Percentiles rank a stretch among this genome's conserved stretches.
Conservation (phyloP, 345 rosid species). For the Hibiscus mutabilis region DNA sequence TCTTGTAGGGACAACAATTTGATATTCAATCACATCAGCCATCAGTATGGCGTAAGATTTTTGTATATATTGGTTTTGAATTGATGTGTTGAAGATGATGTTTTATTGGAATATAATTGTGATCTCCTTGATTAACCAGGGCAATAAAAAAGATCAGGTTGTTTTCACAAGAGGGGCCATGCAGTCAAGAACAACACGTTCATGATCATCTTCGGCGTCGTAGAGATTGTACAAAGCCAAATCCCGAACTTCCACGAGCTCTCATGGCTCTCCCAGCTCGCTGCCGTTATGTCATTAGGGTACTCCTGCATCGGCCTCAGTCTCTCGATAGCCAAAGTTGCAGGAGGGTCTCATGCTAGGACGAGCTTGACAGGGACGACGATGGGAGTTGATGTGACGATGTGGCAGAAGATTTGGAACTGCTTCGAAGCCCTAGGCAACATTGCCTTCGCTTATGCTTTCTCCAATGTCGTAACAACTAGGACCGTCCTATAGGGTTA, state of each 20-base stretch:
- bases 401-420: constrained; percentile 41
- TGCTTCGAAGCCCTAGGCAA: constrained; percentile 45
- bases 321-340: constrained; percentile 21
- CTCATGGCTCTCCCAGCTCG: constrained; percentile 27
- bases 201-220: constrained; percentile 20
- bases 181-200: constrained; percentile 17
- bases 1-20: constrained; percentile 23
- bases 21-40: constrained; percentile 30
- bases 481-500: too few species aligned
- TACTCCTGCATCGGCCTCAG: constrained; percentile 18
- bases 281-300: constrained; percentile 31
- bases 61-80: background rate
- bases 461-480: constrained; percentile 26
- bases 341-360: constrained; percentile 21
- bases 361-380: constrained; percentile 35
- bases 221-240: constrained; percentile 38
- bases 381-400: constrained; percentile 26
- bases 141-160: constrained; percentile 21
- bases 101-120: background rate
- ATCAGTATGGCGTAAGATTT: constrained; percentile 25
- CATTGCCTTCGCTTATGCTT: constrained; percentile 47
- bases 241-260: constrained; percentile 35
- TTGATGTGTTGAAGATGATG: background rate
- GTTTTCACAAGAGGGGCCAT: constrained; percentile 19
- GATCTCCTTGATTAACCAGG: constrained; percentile 9